These are phyloP conservation scores for Trichoderma citrinoviride DNA, from an alignment of 2,329 filamentous ascomycete genomes.

Conservation along the genomic window DNA sequence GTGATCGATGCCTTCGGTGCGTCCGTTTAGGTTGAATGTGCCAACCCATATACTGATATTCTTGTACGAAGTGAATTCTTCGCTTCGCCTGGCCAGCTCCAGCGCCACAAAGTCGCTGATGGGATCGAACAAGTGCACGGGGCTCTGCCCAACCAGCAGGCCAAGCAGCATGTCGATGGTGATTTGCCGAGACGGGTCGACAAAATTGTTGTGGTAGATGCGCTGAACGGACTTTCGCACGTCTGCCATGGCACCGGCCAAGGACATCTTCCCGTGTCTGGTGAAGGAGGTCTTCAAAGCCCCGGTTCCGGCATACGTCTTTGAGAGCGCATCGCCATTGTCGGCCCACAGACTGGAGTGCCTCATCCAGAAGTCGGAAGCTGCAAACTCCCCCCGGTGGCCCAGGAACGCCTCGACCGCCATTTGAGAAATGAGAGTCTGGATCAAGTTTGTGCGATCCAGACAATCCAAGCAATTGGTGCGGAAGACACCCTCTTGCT, in stretches of 20 bases:
- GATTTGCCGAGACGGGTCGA: conserved; percentile 87
- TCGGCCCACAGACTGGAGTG: conserved; percentile 96
- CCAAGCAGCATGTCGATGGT: conserved; percentile 93
- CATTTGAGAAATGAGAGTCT: conserved; percentile 94
- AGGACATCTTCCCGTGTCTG: conserved; percentile 88
- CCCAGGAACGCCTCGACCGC: conserved; percentile 79
- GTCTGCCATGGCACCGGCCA: conserved; percentile 92
- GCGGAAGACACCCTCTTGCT: conserved; percentile 93
- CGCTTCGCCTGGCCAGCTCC: conserved; percentile 66
- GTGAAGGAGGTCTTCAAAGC: conserved; percentile 96
- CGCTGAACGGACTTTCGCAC: conserved; percentile 90
- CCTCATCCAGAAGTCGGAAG: conserved; percentile 82
- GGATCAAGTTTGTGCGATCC: conserved; percentile 92
- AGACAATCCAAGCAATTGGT: conserved; percentile 96
- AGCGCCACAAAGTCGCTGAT: conserved; percentile 85
- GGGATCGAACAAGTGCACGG: conserved; percentile 87
- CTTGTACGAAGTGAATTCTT: conserved; percentile 73
- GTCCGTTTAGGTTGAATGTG: conserved; percentile 93
- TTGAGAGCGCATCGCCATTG: conserved; percentile 89
- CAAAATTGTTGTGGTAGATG: conserved; percentile 96
- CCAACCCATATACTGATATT: conserved; percentile 79
- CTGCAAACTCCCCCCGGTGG: conserved; percentile 67
- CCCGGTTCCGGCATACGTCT: conserved; percentile 94
- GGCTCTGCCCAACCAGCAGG: conserved; percentile 74
- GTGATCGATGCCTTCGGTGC: conserved; percentile 70